Base-by-base conservation (phyloP, 2,329 filamentous ascomycete species). In the Cytospora piceae region DNA sequence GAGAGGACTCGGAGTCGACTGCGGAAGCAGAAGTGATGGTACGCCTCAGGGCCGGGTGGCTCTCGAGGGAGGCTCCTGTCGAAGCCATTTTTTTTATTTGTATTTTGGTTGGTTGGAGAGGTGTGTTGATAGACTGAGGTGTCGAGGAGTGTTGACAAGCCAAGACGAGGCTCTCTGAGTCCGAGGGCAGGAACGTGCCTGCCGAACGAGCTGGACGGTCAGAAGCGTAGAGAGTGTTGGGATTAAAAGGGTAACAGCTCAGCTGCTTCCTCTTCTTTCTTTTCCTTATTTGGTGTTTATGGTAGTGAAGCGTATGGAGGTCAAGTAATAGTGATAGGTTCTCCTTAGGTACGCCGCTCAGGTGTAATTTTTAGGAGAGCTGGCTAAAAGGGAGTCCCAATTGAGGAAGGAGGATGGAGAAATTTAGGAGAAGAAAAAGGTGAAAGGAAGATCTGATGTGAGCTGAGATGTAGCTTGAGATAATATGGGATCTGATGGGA, bases 1-100 rank as follows among this genome's bases (percentile, higher is more conserved):
- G 85, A 1, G 77, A 75, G 24, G 82, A 83, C 61, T 78, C 75
- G 70, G 82, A 83, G 60, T 77, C 78, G 54, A 80, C 78, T 27
- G 70, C 61, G 17, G 77, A 77, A 63, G 73, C 75, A 15, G 78
- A 74, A 22, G 80, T 82, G 69, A 78, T 73, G 63, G 82, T 83
- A 65, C 84, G 81, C 71, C 82, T 81, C 61, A 84, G 77, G 74
- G 77, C 76, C 65, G 79, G 73, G 69, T 78, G 70, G 73, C 78
- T 75, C 68, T 70, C 67, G 64, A 82, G 78, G 66, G 81, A 73
- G 27, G 66, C 66, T 57, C 76, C 77, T 68, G 79, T 72, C 65
- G 82, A 76, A 72, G 83, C 78, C 84, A 86, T 86, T 49, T 15
- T 11, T 12, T 2, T 2, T 8, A 8, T 34, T 37, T 12, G 3